These are phyloP conservation scores for Aspergillus sclerotioniger DNA, from an alignment of 495 filamentous ascomycete genomes.

Conservation along the genomic window DNA sequence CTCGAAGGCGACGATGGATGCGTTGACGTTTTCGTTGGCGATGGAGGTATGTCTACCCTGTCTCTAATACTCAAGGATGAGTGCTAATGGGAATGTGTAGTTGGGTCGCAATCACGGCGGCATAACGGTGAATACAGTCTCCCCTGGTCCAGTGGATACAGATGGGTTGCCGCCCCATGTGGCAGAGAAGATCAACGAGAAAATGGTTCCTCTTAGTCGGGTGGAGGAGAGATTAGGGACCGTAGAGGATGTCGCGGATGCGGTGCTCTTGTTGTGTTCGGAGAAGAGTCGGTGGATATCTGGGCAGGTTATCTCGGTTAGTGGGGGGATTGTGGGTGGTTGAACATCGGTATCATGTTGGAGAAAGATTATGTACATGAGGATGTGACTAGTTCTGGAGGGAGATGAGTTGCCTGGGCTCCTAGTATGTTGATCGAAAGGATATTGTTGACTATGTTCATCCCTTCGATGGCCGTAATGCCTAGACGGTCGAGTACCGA, in stretches of 20 bases:
- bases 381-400: background rate
- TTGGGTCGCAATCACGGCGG: slow-evolving; percentile 3
- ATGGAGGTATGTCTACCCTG: background rate
- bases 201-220: background rate
- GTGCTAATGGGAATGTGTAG: background rate
- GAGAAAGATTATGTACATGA: background rate
- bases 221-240: background rate
- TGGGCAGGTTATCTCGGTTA: slow-evolving; percentile 2
- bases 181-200: background rate
- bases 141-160: background rate
- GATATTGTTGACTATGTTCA: background rate
- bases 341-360: background rate
- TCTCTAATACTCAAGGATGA: background rate
- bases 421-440: background rate
- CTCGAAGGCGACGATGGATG: background rate
- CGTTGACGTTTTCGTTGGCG: background rate
- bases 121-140: background rate
- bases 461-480: background rate
- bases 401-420: background rate
- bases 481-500: background rate
- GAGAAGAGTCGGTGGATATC: slow-evolving; percentile 3
- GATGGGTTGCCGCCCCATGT: background rate
- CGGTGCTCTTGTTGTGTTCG: slow-evolving; percentile 1
- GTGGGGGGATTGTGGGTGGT: slow-evolving; percentile 2
- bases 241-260: slow-evolving; percentile 3